Evolutionary conservation across 192 early-diverging fungal species (phyloP).

Genomic region (Backusella liffmaniae): DNA sequence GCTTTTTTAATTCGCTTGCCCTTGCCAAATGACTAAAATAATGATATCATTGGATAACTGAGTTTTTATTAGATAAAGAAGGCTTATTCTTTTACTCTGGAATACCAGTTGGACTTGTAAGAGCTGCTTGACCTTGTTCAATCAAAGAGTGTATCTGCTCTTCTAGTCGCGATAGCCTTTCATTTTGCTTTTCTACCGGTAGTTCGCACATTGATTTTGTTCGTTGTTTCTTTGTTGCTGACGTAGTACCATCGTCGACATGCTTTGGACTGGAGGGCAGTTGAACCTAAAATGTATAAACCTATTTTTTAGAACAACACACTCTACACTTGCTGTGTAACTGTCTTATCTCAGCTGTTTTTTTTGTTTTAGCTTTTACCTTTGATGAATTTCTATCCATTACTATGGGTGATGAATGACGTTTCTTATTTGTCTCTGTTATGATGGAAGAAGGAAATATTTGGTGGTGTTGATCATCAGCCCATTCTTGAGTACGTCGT

Average conservation of each 20-base stretch:
- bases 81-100: neutral
- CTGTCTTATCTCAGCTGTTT: neutral
- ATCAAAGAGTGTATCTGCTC: conserved; percentile 15
- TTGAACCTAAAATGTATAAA: conserved; percentile 15
- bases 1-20: neutral
- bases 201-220: conserved; percentile 1
- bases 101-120: conserved; percentile 7
- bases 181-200: conserved; percentile 11
- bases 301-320: neutral
- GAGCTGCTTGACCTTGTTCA: conserved; percentile 20
- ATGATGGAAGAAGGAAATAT: neutral
- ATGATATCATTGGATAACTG: neutral
- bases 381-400: neutral
- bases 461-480: conserved; percentile 5
- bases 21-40: neutral
- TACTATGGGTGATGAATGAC: neutral
- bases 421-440: neutral
- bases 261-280: conserved; percentile 7
- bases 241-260: neutral
- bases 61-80: neutral
- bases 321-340: neutral
- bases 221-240: conserved; percentile 1
- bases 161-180: conserved; percentile 12
- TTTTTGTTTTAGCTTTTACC: neutral
- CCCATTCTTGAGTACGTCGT: conserved; percentile 19